phyloP scores from a whole-genome alignment of 768 basidiomycete genomes.

The Tricholoma terreum region DNA sequence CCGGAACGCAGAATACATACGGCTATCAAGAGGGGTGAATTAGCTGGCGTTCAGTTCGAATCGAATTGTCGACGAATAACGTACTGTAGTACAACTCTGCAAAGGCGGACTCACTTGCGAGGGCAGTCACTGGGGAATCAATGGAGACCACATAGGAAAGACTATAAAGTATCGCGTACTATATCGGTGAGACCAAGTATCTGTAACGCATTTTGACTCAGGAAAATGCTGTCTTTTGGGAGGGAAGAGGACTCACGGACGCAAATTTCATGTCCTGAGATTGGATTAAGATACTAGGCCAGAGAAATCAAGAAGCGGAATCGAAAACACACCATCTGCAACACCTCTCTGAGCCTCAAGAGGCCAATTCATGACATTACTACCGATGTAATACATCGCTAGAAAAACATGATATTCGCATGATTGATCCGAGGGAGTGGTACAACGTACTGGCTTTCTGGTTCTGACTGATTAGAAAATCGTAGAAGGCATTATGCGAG shows the following conservation, averaged over 20 bases:
- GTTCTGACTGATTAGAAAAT: constrained; percentile 46
- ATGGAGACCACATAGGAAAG: background rate
- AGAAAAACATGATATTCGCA: background rate
- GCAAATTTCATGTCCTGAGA: constrained; percentile 54
- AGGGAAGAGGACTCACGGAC: constrained; percentile 42
- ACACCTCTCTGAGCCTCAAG: constrained; percentile 52
- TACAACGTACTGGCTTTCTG: constrained; percentile 56
- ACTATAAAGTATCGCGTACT: constrained; percentile 32
- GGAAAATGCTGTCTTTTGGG: background rate
- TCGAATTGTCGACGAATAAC: constrained; percentile 13
- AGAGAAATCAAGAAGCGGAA: background rate
- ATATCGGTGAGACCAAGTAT: constrained; percentile 55
- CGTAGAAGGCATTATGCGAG: constrained; percentile 60
- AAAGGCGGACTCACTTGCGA: constrained; percentile 63
- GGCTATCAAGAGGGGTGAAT: background rate
- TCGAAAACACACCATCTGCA: constrained; percentile 38
- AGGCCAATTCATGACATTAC: constrained; percentile 55
- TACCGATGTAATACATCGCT: constrained; percentile 66
- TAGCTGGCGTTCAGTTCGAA: background rate
- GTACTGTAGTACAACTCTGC: constrained; percentile 76
- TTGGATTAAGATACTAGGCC: background rate
- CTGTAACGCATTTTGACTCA: constrained; percentile 20
- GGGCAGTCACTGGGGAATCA: constrained; percentile 45
- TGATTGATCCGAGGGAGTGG: background rate
- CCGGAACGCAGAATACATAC: background rate